phyloP scores from a whole-genome alignment of 495 filamentous ascomycete genomes.

The Echria macrotheca region DNA sequence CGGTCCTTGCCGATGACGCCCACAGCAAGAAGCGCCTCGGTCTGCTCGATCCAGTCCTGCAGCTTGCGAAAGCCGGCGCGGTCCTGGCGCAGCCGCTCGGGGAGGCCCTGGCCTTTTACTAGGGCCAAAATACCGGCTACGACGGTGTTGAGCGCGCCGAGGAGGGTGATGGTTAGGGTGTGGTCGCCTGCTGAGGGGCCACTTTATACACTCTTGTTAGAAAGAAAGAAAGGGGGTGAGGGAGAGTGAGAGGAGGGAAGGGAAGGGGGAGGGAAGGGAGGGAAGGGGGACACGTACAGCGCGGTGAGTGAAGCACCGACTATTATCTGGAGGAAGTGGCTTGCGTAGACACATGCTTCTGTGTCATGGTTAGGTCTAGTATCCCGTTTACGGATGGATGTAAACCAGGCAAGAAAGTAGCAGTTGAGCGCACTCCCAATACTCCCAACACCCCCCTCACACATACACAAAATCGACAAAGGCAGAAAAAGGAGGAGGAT shows the following conservation, averaged over 20 bases:
- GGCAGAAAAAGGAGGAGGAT: no score
- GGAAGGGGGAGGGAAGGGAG: no score
- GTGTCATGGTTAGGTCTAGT: background rate
- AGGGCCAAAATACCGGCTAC: slow-evolving; percentile 44
- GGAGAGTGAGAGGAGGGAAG: no score
- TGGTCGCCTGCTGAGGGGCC: slow-evolving; percentile 37
- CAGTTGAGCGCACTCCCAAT: no score
- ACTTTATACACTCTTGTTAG: background rate
- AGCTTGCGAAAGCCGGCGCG: slow-evolving; percentile 37
- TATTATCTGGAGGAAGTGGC: slow-evolving; percentile 6
- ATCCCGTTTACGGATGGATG: no score
- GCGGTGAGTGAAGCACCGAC: slow-evolving; percentile 4
- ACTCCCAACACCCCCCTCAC: no score
- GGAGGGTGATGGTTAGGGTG: slow-evolving; percentile 34
- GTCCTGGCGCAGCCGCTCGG: slow-evolving; percentile 36
- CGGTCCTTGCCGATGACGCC: slow-evolving; percentile 42
- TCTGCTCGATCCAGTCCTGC: slow-evolving; percentile 37
- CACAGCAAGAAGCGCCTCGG: slow-evolving; percentile 27
- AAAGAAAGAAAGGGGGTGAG: no score
- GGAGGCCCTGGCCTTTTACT: slow-evolving; percentile 40
- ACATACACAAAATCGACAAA: no score
- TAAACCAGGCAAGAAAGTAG: no score
- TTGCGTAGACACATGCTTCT: background rate
- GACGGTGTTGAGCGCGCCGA: slow-evolving; percentile 46
- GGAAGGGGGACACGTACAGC: background rate